phyloP scores from a whole-genome alignment of 2,329 filamentous ascomycete species.

The Balansia obtecta region DNA sequence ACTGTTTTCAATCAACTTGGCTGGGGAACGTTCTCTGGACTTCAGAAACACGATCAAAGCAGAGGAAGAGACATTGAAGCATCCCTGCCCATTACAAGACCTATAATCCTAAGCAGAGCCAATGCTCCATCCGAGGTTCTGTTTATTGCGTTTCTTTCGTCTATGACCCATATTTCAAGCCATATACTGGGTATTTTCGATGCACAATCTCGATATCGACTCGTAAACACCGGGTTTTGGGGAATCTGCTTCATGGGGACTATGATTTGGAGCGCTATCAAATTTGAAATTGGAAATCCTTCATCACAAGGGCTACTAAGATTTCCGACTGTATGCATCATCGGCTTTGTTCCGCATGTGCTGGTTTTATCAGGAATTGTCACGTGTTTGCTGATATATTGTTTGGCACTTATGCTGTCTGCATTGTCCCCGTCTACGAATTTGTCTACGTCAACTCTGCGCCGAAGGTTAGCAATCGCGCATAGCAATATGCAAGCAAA shows the following conservation, averaged over 20 bases:
- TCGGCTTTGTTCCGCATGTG: constrained; percentile 91
- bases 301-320: constrained; percentile 56
- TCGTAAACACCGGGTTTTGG: constrained; percentile 82
- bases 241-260: constrained; percentile 79
- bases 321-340: constrained; percentile 88
- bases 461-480: constrained; percentile 54
- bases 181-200: constrained; percentile 72
- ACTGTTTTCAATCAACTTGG: constrained; percentile 71
- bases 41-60: constrained; percentile 22
- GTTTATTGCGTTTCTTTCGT: constrained; percentile 75
- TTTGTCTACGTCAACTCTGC: constrained; percentile 27
- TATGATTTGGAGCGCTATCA: constrained; percentile 63
- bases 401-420: constrained; percentile 62
- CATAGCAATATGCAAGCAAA: constrained; percentile 90
- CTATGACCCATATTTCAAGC: constrained; percentile 77
- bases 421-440: constrained; percentile 28
- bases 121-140: constrained; percentile 87
- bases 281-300: constrained; percentile 48
- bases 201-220: constrained; percentile 64
- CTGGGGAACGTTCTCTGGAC: constrained; percentile 49
- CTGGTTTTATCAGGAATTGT: constrained; percentile 70
- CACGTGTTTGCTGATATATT: constrained; percentile 66
- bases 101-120: constrained; percentile 62
- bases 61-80: constrained; percentile 14
- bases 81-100: constrained; percentile 40